These are phyloP conservation scores for Colletotrichum cordylinicola DNA, from an alignment of 2,329 filamentous ascomycete species.

Conservation along the genomic window DNA sequence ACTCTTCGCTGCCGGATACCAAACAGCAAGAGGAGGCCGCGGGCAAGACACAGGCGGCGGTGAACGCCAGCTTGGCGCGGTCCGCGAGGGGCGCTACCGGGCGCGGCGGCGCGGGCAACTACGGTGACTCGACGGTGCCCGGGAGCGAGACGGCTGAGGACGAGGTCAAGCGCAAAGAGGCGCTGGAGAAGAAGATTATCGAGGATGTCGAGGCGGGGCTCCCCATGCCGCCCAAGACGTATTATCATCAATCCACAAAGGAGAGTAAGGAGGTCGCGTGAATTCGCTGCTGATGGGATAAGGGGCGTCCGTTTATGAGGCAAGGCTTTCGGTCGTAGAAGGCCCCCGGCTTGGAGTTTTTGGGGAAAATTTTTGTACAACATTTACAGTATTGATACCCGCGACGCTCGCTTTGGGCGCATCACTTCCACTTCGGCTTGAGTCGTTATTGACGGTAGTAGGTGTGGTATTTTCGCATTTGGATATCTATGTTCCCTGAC, in stretches of 20 bases:
- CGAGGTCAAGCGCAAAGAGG: conserved; percentile 37
- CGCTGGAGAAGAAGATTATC: conserved; percentile 47
- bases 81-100: conserved; percentile 40
- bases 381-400: conserved; percentile 16
- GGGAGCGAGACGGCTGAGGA: conserved; percentile 28
- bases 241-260: conserved; percentile 33
- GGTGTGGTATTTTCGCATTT: neutral
- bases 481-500: neutral
- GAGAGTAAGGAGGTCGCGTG: conserved; percentile 24
- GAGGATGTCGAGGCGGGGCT: conserved; percentile 55
- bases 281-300: neutral
- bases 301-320: neutral
- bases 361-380: neutral
- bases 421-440: neutral
- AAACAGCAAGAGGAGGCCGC: conserved; percentile 39
- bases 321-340: neutral
- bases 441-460: neutral
- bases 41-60: conserved; percentile 37
- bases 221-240: conserved; percentile 51
- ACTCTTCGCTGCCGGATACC: conserved; percentile 35
- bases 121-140: conserved; percentile 32
- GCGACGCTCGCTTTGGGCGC: conserved; percentile 15
- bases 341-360: neutral
- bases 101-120: conserved; percentile 66
- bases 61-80: conserved; percentile 32